Base-by-base conservation (phyloP, 345 rosid species). In the Eucalyptus microcorys region DNA sequence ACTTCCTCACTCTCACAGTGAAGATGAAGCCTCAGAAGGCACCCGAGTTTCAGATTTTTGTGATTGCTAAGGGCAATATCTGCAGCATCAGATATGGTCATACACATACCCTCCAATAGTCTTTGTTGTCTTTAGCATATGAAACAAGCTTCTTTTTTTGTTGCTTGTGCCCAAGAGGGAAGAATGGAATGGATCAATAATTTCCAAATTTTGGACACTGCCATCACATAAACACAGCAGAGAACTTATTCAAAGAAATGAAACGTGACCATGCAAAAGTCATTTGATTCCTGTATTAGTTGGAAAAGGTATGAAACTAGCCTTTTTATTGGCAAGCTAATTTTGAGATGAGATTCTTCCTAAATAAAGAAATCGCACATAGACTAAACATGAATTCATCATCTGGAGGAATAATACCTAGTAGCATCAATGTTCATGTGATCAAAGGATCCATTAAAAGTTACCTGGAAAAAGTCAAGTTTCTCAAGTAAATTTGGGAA, bases 341-440 rank as follows among this genome's bases (percentile, higher is more conserved):
- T 76, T 76, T 76, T 76, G 47, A 76, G 47, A 40, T 76, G 47
- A 40, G 84, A 76, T 42, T 86, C 61, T 86, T 21, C 87, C 40
- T 86, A 86, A 86, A 34, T 86, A 10, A n/a, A 86, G 61, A 49
- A 10, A 50, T 13, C 27, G 3, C 43, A n/a, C 15, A 55, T 50
- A 76, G 47, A 40, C 47, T 22, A 76, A 76, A 76, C 45, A 49
- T 4, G 24, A 45, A 80, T 13, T 57, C 61, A 52, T 13, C 42
- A 22, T 34, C 7, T 30, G 37, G 64, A 47, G 49, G 87, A 87
- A 55, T 48, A 61, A 14, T 94, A 97, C 99, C 99, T 97, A 47
- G 99, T 96, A 76, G 99, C 96, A 92, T 97, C 99, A 76, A 97
- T 94, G 90, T 93, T 96, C 99, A 97, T 95, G 94, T 97, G 99